Percentiles rank a stretch among this genome's conserved stretches.
Evolutionary conservation across 2,329 filamentous ascomycete species (phyloP).

Genomic region (Aspergillus hortae): DNA sequence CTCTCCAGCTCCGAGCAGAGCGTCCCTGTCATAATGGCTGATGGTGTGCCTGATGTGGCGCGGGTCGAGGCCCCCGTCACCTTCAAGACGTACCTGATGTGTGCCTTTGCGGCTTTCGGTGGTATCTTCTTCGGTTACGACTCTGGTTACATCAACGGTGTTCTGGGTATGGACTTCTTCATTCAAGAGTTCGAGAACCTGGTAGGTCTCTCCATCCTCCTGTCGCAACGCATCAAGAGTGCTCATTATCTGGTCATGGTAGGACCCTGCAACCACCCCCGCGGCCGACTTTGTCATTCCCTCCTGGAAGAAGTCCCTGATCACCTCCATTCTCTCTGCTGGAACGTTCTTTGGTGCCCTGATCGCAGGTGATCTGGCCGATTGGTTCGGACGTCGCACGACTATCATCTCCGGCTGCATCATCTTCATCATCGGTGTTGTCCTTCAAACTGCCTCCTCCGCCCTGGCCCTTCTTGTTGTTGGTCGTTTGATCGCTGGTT

Average conservation of each 20-base stretch:
- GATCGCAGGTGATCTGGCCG: slow-evolving; percentile 72
- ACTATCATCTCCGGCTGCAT: slow-evolving; percentile 68
- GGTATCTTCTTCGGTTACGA: slow-evolving; percentile 61
- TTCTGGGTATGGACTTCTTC: slow-evolving; percentile 51
- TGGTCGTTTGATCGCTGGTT: slow-evolving; percentile 70
- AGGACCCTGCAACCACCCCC: slow-evolving; percentile 27
- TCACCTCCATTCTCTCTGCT: slow-evolving; percentile 73
- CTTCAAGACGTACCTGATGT: slow-evolving; percentile 58
- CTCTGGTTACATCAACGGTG: slow-evolving; percentile 54
- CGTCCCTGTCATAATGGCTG: slow-evolving; percentile 20
- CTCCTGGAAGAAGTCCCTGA: slow-evolving; percentile 54
- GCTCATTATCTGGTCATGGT: background rate
- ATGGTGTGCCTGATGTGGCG: slow-evolving; percentile 45
- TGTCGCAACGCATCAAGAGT: background rate
- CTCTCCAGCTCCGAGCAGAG: background rate
- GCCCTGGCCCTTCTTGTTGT: slow-evolving; percentile 62
- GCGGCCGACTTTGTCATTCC: slow-evolving; percentile 41
- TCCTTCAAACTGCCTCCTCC: slow-evolving; percentile 60
- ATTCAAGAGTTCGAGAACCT: slow-evolving; percentile 36
- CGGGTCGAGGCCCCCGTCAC: slow-evolving; percentile 59
- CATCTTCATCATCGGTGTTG: slow-evolving; percentile 67
- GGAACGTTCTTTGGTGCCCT: slow-evolving; percentile 77
- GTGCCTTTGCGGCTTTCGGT: slow-evolving; percentile 59
- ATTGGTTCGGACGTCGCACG: slow-evolving; percentile 62
- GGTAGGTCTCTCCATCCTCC: slow-evolving; percentile 17